Evolutionary conservation across 257 asterid genomes (phyloP).

Genomic region (Solanum arcanum): DNA sequence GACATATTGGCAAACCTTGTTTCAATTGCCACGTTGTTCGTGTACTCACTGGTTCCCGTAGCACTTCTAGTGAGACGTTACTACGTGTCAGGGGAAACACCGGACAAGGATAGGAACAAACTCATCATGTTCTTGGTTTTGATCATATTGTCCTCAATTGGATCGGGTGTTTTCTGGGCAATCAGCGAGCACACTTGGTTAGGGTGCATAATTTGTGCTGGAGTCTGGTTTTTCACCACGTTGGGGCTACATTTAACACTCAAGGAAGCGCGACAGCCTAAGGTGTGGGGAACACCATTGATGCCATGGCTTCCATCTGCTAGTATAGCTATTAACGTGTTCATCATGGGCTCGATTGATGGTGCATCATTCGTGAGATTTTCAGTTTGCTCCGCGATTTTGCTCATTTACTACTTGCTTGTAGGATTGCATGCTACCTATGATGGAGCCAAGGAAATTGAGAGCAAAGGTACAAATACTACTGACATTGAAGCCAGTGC

Average conservation of each 20-base stretch:
- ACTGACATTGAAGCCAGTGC: background rate
- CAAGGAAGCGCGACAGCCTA: constrained; percentile 15
- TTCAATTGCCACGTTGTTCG: constrained; percentile 21
- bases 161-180: constrained; percentile 16
- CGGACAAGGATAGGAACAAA: constrained; percentile 2
- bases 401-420: constrained; percentile 21
- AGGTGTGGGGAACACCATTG: constrained; percentile 23
- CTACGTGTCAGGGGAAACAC: constrained; percentile 16
- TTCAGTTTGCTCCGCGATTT: constrained; percentile 13
- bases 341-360: constrained; percentile 24
- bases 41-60: constrained; percentile 13
- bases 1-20: constrained; percentile 17
- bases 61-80: constrained; percentile 25
- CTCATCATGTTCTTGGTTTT: constrained; percentile 10
- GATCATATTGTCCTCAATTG: constrained; percentile 17
- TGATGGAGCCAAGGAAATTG: constrained; percentile 12
- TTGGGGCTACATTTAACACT: constrained; percentile 8
- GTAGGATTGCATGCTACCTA: constrained; percentile 25
- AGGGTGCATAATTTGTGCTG: constrained; percentile 8
- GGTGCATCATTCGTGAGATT: constrained; percentile 19
- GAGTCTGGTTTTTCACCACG: constrained; percentile 19
- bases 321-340: constrained; percentile 21
- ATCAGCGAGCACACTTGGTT: constrained; percentile 13
- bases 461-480: background rate
- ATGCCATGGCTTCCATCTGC: constrained; percentile 33